Conservation (phyloP, 345 rosid species). For the Euphorbia tirucalli region DNA sequence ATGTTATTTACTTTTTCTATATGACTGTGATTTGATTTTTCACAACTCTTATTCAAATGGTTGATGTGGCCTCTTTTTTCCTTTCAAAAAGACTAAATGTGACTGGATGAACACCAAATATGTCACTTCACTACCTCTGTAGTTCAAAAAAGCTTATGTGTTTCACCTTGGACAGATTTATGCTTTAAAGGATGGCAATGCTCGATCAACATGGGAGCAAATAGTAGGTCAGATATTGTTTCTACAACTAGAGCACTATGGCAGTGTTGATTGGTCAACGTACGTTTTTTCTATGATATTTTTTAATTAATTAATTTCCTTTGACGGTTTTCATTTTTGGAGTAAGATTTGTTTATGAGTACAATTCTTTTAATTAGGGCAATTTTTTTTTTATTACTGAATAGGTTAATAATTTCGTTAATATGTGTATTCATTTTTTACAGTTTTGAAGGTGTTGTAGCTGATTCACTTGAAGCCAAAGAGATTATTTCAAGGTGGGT, state of each 20-base stretch:
- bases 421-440: constrained; percentile 27
- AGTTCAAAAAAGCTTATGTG: constrained; percentile 35
- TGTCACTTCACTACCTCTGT: constrained; percentile 11
- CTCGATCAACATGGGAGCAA: constrained; percentile 62
- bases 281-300: constrained; percentile 35
- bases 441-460: constrained; percentile 90
- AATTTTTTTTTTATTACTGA: constrained; percentile 5
- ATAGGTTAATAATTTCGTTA: constrained; percentile 23
- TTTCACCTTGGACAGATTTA: constrained; percentile 55
- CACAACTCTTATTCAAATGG: neutral
- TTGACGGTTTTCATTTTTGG: constrained; percentile 1
- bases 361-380: neutral
- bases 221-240: constrained; percentile 48
- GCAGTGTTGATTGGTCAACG: constrained; percentile 83
- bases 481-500: constrained; percentile 74
- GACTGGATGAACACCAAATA: neutral
- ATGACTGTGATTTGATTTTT: neutral
- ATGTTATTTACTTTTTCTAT: neutral
- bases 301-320: constrained; percentile 3
- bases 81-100: constrained; percentile 3
- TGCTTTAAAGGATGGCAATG: constrained; percentile 56
- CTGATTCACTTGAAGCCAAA: constrained; percentile 80
- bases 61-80: neutral
- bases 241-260: constrained; percentile 47
- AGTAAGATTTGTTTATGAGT: neutral